Conservation (phyloP, 805 yeast genomes). For the Suhomyces prunicola region DNA sequence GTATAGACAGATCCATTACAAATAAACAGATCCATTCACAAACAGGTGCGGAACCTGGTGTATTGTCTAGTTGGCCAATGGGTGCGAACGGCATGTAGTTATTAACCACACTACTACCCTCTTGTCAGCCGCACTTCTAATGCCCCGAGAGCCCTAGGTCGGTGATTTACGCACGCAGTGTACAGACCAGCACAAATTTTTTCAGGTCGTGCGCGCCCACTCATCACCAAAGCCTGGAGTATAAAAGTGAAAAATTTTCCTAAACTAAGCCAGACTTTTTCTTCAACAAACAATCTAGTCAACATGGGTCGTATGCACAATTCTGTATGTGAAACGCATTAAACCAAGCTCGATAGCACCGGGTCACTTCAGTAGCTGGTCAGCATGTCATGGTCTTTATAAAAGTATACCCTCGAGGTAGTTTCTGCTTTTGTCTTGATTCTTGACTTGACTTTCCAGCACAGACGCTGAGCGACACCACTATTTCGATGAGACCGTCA, state of each 20-base stretch:
- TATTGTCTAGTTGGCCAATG: neutral
- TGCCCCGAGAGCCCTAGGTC: neutral
- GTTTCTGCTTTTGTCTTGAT: conserved; percentile 23
- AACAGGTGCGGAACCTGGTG: too few relatives aligned
- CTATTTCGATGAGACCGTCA: conserved; percentile 11
- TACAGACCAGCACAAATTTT: neutral
- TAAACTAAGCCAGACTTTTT: conserved; percentile 1
- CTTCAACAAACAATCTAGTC: conserved; percentile 40
- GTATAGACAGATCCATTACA: neutral
- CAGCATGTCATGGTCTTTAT: conserved; percentile 13
- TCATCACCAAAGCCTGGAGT: conserved; percentile 13
- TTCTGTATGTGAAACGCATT: conserved; percentile 63
- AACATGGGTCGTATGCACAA: conserved; percentile 99
- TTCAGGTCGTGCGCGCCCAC: conserved; percentile 1
- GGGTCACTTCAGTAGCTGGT: conserved; percentile 22
- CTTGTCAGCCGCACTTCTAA: neutral
- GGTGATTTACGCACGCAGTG: neutral
- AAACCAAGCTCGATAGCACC: conserved; percentile 22
- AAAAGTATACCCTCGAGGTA: conserved; percentile 10
- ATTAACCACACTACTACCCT: neutral
- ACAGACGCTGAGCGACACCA: conserved; percentile 49
- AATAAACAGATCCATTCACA: neutral
- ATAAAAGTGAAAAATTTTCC: conserved; percentile 12
- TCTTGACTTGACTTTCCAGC: conserved; percentile 7
- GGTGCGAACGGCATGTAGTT: neutral